Percentiles rank a stretch among this genome's conserved stretches.
phyloP scores from a whole-genome alignment of 2,329 filamentous ascomycete species.

The Xylariaceae sp. region DNA sequence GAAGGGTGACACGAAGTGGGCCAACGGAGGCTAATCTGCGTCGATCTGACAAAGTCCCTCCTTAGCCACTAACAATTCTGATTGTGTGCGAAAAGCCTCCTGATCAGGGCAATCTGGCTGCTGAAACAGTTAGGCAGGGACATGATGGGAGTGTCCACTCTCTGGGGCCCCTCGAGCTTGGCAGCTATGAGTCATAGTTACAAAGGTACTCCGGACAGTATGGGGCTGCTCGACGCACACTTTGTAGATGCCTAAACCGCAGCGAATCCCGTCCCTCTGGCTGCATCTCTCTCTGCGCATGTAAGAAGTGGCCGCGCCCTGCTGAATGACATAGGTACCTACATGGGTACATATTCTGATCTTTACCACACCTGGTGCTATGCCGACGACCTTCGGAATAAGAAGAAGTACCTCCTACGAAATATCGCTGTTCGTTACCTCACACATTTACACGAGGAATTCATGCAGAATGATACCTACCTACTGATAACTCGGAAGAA shows the following conservation, averaged over 20 bases:
- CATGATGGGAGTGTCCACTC: constrained; percentile 5
- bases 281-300: no score
- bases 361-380: no score
- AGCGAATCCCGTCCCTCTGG: no score
- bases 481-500: no score
- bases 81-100: constrained; percentile 17
- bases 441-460: no score
- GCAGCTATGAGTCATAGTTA: constrained; percentile 30
- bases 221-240: not conserved
- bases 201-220: not conserved
- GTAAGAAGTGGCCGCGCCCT: no score
- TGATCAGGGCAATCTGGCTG: constrained; percentile 12
- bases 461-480: no score
- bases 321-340: no score
- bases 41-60: constrained; percentile 21
- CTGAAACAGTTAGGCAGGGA: constrained; percentile 27
- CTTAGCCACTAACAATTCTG: constrained; percentile 27
- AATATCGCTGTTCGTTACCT: no score
- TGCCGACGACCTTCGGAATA: no score
- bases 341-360: no score
- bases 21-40: constrained; percentile 1
- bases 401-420: no score
- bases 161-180: constrained; percentile 10
- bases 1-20: constrained; percentile 3
- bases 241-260: not conserved